Evolutionary conservation across 2,329 filamentous ascomycete species (phyloP).

Genomic region (Sclerotinia borealis): DNA sequence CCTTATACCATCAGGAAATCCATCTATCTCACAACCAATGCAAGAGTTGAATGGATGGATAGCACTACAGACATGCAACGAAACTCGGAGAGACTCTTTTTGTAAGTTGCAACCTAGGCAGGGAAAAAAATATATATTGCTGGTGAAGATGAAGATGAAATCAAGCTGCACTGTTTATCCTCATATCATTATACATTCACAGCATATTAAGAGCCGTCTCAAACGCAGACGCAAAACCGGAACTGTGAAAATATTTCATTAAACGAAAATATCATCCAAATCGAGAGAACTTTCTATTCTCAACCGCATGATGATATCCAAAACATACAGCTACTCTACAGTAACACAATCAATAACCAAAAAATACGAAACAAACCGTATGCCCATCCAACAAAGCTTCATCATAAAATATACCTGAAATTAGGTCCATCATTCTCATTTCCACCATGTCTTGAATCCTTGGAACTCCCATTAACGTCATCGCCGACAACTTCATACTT

Average conservation of each 20-base stretch:
- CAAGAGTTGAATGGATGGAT: no score
- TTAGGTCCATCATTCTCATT: not conserved
- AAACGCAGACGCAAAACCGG: not conserved
- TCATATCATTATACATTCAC: not conserved
- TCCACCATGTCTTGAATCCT: not conserved
- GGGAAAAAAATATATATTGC: not conserved
- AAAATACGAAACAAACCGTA: not conserved
- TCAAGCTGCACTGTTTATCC: no score
- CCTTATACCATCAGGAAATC: no score
- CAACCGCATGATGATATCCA: not conserved
- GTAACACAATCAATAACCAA: not conserved
- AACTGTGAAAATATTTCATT: not conserved
- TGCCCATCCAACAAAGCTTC: not conserved
- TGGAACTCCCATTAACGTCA: not conserved
- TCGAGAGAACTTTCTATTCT: no score
- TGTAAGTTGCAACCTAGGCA: not conserved
- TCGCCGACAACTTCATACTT: conserved; percentile 28
- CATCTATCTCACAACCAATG: no score
- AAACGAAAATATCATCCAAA: not conserved
- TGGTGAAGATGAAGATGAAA: not conserved
- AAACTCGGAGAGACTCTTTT: no score
- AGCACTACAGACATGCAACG: not conserved
- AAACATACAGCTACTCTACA: no score
- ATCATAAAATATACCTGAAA: conserved; percentile 8
- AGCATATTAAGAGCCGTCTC: not conserved